Percentiles rank a stretch among this genome's conserved stretches.
Evolutionary conservation across 2,329 filamentous ascomycete genomes (phyloP).

Genomic region (Alternaria tenuissima): DNA sequence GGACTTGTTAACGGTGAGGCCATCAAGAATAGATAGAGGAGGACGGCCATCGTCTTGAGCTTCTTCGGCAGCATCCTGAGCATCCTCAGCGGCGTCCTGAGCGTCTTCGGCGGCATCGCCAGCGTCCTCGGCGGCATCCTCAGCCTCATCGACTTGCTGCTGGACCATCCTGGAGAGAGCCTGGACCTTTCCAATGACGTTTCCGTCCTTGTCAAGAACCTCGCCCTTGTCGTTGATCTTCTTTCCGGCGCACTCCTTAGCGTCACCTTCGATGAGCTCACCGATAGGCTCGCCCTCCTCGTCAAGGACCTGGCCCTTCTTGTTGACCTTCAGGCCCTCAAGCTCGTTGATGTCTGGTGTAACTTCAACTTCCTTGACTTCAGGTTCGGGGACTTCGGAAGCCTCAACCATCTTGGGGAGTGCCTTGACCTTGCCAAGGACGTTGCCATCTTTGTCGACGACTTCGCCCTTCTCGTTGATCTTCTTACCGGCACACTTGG

Average conservation of each 20-base stretch:
- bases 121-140: slow-evolving; percentile 36
- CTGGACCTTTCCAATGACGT: slow-evolving; percentile 68
- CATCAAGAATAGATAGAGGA: slow-evolving; percentile 60
- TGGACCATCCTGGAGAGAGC: slow-evolving; percentile 57
- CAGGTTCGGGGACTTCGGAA: slow-evolving; percentile 35
- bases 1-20: slow-evolving; percentile 59
- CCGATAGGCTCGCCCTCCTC: slow-evolving; percentile 64
- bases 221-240: slow-evolving; percentile 71
- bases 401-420: slow-evolving; percentile 54
- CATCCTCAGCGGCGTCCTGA: slow-evolving; percentile 30
- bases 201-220: slow-evolving; percentile 69
- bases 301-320: slow-evolving; percentile 63
- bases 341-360: slow-evolving; percentile 58
- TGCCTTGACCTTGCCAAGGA: slow-evolving; percentile 67
- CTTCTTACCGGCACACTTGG: slow-evolving; percentile 72
- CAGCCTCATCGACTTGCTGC: slow-evolving; percentile 44
- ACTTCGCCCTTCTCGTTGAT: slow-evolving; percentile 71
- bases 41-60: slow-evolving; percentile 51
- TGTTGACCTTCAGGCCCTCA: slow-evolving; percentile 66
- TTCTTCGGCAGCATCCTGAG: slow-evolving; percentile 41
- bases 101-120: slow-evolving; percentile 33
- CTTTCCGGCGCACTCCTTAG: slow-evolving; percentile 69
- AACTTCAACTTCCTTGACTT: slow-evolving; percentile 52
- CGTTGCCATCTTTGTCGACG: slow-evolving; percentile 68
- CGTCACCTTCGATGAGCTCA: slow-evolving; percentile 64